A percentile compares a stretch with the other conserved stretches of the same genome.
phyloP scores from a whole-genome alignment of 345 rosid species.

The Atalantia buxifolia region DNA sequence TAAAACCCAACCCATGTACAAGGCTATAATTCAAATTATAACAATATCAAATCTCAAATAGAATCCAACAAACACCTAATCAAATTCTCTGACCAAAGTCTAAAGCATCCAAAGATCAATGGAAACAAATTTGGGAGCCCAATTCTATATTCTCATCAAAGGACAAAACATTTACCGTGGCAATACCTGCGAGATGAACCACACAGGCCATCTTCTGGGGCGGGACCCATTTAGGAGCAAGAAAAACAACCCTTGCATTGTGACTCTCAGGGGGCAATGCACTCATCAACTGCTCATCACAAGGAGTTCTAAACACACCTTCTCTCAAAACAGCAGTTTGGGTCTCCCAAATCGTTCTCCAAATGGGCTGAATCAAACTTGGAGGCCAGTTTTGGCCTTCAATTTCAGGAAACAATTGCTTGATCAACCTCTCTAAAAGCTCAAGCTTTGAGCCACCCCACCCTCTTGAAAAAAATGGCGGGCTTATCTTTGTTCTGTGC shows the following conservation, averaged over 20 bases:
- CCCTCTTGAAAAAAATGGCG: slow-evolving; percentile 89
- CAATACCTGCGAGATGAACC: slow-evolving; percentile 97
- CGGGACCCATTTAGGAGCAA: slow-evolving; percentile 63
- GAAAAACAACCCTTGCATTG: slow-evolving; percentile 85
- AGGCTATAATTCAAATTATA: background rate
- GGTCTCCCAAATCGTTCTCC: slow-evolving; percentile 94
- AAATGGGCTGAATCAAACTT: slow-evolving; percentile 56
- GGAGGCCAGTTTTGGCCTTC: slow-evolving; percentile 81
- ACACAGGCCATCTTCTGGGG: slow-evolving; percentile 95
- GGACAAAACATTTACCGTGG: background rate
- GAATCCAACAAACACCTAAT: background rate
- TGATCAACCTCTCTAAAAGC: slow-evolving; percentile 71
- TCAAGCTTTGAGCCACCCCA: slow-evolving; percentile 95
- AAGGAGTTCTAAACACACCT: slow-evolving; percentile 83
- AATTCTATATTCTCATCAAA: slow-evolving; percentile 1
- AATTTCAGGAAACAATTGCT: slow-evolving; percentile 67
- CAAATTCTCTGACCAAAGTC: background rate
- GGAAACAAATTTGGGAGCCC: background rate
- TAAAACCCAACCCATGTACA: background rate
- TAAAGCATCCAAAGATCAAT: background rate
- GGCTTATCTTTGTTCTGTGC: slow-evolving; percentile 76
- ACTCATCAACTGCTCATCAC: slow-evolving; percentile 66
- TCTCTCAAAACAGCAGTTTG: slow-evolving; percentile 68
- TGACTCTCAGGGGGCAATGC: slow-evolving; percentile 92
- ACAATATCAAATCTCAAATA: background rate